Base-by-base conservation (phyloP, 2,329 filamentous ascomycete genomes). In the Stagonosporopsis rhizophila region DNA sequence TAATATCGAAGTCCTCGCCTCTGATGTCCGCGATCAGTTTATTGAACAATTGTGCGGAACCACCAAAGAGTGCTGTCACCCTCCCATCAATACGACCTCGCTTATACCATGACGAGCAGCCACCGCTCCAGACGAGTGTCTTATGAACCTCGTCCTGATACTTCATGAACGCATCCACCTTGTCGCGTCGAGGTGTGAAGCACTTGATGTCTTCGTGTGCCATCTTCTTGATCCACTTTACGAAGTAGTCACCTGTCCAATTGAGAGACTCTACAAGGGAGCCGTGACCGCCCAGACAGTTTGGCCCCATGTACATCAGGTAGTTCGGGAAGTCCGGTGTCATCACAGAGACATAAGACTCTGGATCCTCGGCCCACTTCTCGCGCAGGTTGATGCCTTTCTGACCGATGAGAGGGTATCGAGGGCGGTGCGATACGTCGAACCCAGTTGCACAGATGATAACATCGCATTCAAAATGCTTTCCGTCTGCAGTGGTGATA, bases 1-100 rank as follows among this genome's bases (percentile, higher is more conserved):
- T 68, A 35, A 82, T 76, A 3, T 82, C 75, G 58, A 81, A 83
- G 59, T 83, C 80, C 62, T 83, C 81, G 0, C 73, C 73, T 7
- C 81, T 70, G 11, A 83, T 74, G 3, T 76, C 70, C 1, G 52
- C 40, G 15, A 66, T 37, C 52, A 68, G 51, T 25, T 49, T 52
- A 28, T 66, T 67, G 39, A 67, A 67, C 2, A 62, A 37, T 15
- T 64, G 61, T 2, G 61, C 62, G 12, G 48, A 56, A 27, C 63
- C 63, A 41, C 60, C 60, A 42, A 61, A 66, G 4, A 66, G 28
- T 5, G 63, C 63, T 4, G 63, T 66, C 3, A 66, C 59, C 28
- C 61, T 41, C 30, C 63, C 61, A 39, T 66, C 63, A 8, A 62
- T 51, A 15, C 63, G 51, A 6, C 56, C 56, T 6, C 61, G 53